Percentiles rank a stretch among this genome's conserved stretches.
Evolutionary conservation across 2,329 filamentous ascomycete species (phyloP).

Genomic region (Colletotrichum lentis): DNA sequence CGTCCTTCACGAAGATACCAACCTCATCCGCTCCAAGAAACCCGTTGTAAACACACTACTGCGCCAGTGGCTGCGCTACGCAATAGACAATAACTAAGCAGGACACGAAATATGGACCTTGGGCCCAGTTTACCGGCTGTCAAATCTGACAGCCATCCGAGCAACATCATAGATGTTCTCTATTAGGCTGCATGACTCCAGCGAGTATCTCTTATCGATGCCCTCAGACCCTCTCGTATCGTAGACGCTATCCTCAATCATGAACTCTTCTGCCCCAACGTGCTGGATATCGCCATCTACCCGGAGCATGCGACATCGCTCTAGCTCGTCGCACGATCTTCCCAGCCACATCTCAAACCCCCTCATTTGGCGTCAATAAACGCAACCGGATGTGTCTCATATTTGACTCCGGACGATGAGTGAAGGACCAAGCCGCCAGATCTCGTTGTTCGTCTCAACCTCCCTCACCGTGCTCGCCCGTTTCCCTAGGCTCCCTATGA

Average conservation of each 20-base stretch:
- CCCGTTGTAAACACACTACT: conserved; percentile 6
- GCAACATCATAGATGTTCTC: not conserved
- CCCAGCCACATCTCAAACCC: not conserved
- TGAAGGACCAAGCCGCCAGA: not conserved
- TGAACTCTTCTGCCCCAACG: conserved; percentile 2
- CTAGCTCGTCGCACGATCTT: conserved; percentile 10
- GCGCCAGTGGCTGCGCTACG: not conserved
- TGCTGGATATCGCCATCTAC: conserved; percentile 9
- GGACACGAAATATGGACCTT: not conserved
- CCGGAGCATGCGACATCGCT: conserved; percentile 11
- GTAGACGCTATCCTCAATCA: conserved; percentile 1
- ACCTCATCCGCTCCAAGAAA: conserved; percentile 3
- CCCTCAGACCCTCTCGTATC: conserved; percentile 17
- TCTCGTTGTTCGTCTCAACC: conserved; percentile 24
- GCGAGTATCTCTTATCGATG: not conserved
- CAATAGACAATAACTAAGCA: not conserved
- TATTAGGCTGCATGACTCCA: conserved; percentile 1
- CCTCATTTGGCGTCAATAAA: conserved; percentile 5
- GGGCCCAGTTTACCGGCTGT: not conserved
- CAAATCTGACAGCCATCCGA: not conserved
- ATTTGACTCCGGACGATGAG: not conserved
- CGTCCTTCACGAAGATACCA: not conserved
- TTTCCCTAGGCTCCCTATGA: not conserved
- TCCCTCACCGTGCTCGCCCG: not conserved
- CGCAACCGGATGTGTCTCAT: conserved; percentile 16